Base-by-base conservation (phyloP, 2,329 filamentous ascomycete species). In the Neophaeococcomyces mojaviensis region DNA sequence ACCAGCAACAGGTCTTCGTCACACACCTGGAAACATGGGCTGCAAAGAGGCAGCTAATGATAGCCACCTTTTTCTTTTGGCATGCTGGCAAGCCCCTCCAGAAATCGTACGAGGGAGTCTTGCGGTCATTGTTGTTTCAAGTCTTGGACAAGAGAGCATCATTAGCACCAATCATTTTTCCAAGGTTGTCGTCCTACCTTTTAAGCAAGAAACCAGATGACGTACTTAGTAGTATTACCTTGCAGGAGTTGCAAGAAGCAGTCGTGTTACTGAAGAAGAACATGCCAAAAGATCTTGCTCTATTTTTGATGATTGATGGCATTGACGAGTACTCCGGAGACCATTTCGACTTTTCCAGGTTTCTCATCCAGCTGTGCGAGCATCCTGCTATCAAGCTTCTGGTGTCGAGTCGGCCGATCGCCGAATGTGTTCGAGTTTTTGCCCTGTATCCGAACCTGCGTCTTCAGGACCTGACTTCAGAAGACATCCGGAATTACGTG, bases 221-320 rank as follows among this genome's bases (percentile, higher is more conserved):
- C 5, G 24, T 10, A 5, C 5, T 28, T 10, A 28, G 10, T 28
- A n/a, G n/a, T n/a, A n/a, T 28, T 28, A 10, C 10, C 5, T 6
- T 28, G 24, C 5, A 5, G 10, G 24, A 28, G 10, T 28, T 28
- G 24, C 24, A 28, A 28, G 24, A 28, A 10, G 24, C 24, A 6
- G 10, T 36, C 13, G 33, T 6, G 5, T 6, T 16, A 5, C 8
- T 36, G 33, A 16, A 5, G 13, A 20, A 5, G 13, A 5, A 36
- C 5, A 5, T 28, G 24, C 24, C 24, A 28, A 5, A 28, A 28
- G 24, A 28, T 28, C 5, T 38, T 6, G 24, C n/a, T n/a, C 16
- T 45, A 13, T 45, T 22, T 22, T 19, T 47, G 12, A 19, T 47
- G 9, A 24, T 47, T 30, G 44, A 47, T 16, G 44, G 44, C 9